These are phyloP conservation scores for Xylaria sp. DNA, from an alignment of 2,329 filamentous ascomycete species.

Conservation along the genomic window DNA sequence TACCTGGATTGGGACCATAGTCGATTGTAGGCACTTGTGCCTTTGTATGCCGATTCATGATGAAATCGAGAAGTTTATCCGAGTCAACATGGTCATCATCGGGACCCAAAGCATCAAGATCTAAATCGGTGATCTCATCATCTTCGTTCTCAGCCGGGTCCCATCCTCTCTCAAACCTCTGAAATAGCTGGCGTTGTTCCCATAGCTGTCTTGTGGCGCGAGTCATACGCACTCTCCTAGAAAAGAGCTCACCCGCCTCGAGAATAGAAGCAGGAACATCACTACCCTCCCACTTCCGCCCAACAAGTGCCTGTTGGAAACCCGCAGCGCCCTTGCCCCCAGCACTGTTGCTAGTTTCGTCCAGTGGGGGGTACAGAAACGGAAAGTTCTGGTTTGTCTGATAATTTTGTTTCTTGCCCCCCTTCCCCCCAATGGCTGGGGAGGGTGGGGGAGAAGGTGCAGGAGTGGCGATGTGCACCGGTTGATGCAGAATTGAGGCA, in stretches of 20 bases:
- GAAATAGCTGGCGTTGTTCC: slow-evolving; percentile 91
- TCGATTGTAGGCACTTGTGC: slow-evolving; percentile 57
- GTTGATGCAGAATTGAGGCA: slow-evolving; percentile 90
- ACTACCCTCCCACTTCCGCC: slow-evolving; percentile 90
- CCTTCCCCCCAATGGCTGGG: slow-evolving; percentile 86
- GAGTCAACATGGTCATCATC: slow-evolving; percentile 52
- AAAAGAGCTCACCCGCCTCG: slow-evolving; percentile 93
- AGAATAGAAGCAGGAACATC: slow-evolving; percentile 95
- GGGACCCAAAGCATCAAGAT: slow-evolving; percentile 49
- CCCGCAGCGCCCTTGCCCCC: slow-evolving; percentile 89
- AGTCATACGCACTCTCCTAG: slow-evolving; percentile 89
- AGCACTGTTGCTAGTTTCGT: slow-evolving; percentile 87
- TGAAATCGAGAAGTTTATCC: slow-evolving; percentile 54
- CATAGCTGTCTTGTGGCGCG: slow-evolving; percentile 92
- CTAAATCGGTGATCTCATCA: slow-evolving; percentile 53
- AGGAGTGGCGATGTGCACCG: slow-evolving; percentile 98
- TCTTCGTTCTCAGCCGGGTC: slow-evolving; percentile 60
- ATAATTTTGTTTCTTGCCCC: slow-evolving; percentile 98
- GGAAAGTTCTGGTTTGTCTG: slow-evolving; percentile 99
- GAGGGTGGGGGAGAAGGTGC: slow-evolving; percentile 96
- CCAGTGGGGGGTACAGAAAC: slow-evolving; percentile 94
- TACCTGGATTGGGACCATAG: slow-evolving; percentile 61
- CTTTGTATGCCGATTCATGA: slow-evolving; percentile 57
- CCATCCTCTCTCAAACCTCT: slow-evolving; percentile 94
- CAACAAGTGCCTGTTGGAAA: slow-evolving; percentile 81